Base-by-base conservation (phyloP, 1,284 basidiomycete genomes). In the Sporisorium scitamineum region DNA sequence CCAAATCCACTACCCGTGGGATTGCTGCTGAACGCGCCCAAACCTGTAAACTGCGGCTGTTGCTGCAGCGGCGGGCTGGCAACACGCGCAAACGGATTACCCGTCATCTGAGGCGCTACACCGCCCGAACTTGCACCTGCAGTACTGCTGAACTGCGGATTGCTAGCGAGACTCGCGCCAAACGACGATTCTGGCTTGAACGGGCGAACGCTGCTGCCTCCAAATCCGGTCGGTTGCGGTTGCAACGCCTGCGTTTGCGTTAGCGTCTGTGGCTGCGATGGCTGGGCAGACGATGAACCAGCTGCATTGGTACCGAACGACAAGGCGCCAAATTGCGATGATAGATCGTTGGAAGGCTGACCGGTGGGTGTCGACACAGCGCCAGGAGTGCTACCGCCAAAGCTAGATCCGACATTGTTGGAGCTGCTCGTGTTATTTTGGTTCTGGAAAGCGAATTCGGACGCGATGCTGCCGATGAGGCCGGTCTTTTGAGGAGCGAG, bases 401-500 rank as follows among this genome's bases (percentile, higher is more conserved):
- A 57, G 2, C 57, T 45, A 10, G 64, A 54, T 13, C 48, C 45
- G 32, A 55, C 22, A n/a, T 47, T 48, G 39, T 14, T 62, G 32
- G 34, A 32, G 61, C n/a, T 42, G 39, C 37, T n/a, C 18, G 24
- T 44, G 44, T 51, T 54, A 42, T 52, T 45, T 18, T 65, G 56
- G 24, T 70, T 73, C 34, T 45, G 61, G 20, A 78, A 68, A 10
- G 85, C 74, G 54, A 87, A 86, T 51, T 87, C 86, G 9, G 81
- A 84, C 2, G 86, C 86, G 39, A 87, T 58, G 48, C 75, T 86
- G 34, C 85, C 85, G 37, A 87, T 81, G 22, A 87, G 39, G 1
- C 85, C 85, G 0, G 83, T 86, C 66, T 81, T 76, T 41, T 84
- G 81, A 4, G 83, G 80, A 4, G 71, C 72, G 3, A 86, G 60